These are phyloP conservation scores for Mallotus nudiflorus DNA, from an alignment of 345 rosid species.

Conservation along the genomic window DNA sequence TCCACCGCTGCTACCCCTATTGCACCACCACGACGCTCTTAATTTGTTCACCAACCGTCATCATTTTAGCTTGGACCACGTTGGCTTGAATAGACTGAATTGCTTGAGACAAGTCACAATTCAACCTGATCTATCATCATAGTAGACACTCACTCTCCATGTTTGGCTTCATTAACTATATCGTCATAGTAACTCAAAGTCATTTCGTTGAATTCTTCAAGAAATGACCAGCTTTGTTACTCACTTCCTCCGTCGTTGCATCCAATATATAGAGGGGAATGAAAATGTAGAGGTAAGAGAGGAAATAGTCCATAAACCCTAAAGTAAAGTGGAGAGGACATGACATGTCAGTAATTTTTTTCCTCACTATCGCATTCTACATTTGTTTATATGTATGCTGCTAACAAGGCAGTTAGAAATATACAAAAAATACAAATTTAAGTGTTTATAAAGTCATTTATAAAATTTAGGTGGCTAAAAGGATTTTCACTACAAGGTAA, in stretches of 20 bases:
- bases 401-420: too few species aligned
- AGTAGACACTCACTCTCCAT: conserved; percentile 44
- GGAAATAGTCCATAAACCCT: too few species aligned
- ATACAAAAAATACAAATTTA: too few species aligned
- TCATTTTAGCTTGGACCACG: conserved; percentile 50
- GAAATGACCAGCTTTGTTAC: conserved; percentile 30
- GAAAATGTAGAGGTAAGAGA: too few species aligned
- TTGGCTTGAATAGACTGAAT: conserved; percentile 38
- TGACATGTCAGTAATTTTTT: too few species aligned
- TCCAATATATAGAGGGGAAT: too few species aligned
- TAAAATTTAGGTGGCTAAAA: too few species aligned
- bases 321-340: too few species aligned
- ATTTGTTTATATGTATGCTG: too few species aligned
- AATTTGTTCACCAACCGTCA: conserved; percentile 54
- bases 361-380: too few species aligned
- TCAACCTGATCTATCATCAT: conserved; percentile 53
- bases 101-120: conserved; percentile 41
- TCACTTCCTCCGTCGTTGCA: conserved; percentile 5
- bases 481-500: too few species aligned
- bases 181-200: conserved; percentile 23
- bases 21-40: conserved; percentile 40
- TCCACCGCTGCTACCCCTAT: conserved; percentile 29
- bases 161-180: conserved; percentile 15
- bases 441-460: too few species aligned
- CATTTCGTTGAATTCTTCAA: conserved; percentile 47